Percentiles rank a stretch among this genome's conserved stretches.
phyloP scores from a whole-genome alignment of 192 early-diverging fungal genomes.

The Tieghemiomyces parasiticus region DNA sequence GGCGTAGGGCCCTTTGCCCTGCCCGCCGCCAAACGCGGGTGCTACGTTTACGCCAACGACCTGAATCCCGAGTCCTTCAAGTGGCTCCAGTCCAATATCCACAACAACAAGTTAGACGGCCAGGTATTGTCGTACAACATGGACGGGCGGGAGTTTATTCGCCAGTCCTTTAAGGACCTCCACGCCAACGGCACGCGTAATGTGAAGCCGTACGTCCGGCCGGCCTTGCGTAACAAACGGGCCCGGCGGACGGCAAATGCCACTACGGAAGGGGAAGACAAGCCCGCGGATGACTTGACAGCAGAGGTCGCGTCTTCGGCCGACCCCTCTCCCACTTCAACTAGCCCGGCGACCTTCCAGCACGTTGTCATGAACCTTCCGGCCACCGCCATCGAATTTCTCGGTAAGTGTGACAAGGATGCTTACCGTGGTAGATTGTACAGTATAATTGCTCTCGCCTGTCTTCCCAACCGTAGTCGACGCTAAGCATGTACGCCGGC shows the following conservation, averaged over 20 bases:
- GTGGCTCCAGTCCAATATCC: constrained; percentile 68
- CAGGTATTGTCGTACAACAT: constrained; percentile 64
- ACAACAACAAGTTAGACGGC: constrained; percentile 66
- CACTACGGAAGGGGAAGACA: constrained; percentile 12
- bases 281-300: constrained; percentile 11
- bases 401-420: constrained; percentile 33
- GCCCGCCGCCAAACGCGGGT: constrained; percentile 70
- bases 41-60: constrained; percentile 92
- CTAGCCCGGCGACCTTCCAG: constrained; percentile 55
- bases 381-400: constrained; percentile 88
- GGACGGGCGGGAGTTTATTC: constrained; percentile 86
- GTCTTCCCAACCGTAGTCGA: too few species aligned
- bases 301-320: constrained; percentile 7
- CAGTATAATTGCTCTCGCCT: not conserved
- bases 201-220: not conserved
- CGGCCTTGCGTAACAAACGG: constrained; percentile 12
- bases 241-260: not conserved
- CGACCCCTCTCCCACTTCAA: constrained; percentile 14
- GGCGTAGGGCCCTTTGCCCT: constrained; percentile 97
- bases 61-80: constrained; percentile 83
- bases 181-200: constrained; percentile 13
- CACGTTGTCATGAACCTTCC: constrained; percentile 99
- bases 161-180: constrained; percentile 50
- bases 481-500: too few species aligned
- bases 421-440: not conserved